A percentile compares a stretch with the other conserved stretches of the same genome.
Evolutionary conservation across 2,329 filamentous ascomycete genomes (phyloP).

Genomic region (Neonectria magnoliae): DNA sequence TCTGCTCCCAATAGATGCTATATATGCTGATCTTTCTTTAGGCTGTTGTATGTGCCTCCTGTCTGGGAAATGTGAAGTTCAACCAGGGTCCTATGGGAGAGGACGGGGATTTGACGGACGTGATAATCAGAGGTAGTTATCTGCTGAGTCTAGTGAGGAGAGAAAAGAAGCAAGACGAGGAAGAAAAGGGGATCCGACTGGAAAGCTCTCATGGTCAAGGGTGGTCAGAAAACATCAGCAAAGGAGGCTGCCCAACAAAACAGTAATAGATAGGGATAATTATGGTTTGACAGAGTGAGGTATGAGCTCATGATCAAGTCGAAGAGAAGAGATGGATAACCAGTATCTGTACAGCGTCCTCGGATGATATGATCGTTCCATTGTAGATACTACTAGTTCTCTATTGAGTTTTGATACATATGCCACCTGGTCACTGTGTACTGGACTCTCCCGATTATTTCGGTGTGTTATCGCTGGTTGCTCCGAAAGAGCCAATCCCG

Average conservation of each 20-base stretch:
- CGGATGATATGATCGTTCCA: background rate
- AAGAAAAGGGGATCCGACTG: slow-evolving; percentile 28
- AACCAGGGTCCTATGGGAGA: slow-evolving; percentile 38
- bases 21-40: slow-evolving; percentile 25
- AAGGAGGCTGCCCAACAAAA: slow-evolving; percentile 10
- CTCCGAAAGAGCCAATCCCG: slow-evolving; percentile 5
- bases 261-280: background rate
- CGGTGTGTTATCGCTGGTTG: slow-evolving; percentile 1
- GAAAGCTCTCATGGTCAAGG: slow-evolving; percentile 25
- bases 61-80: slow-evolving; percentile 48
- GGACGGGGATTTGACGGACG: slow-evolving; percentile 40
- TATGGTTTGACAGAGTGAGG: slow-evolving; percentile 7
- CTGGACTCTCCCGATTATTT: background rate
- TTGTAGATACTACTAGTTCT: slow-evolving; percentile 17
- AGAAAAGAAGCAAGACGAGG: slow-evolving; percentile 23
- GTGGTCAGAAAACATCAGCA: slow-evolving; percentile 16
- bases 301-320: background rate
- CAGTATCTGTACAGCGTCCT: background rate
- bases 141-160: slow-evolving; percentile 41
- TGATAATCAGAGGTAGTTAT: slow-evolving; percentile 45
- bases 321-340: background rate
- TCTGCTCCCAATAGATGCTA: background rate
- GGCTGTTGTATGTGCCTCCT: slow-evolving; percentile 41
- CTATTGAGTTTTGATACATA: background rate
- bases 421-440: background rate